Evolutionary conservation across 176 grass and related monocot genomes (phyloP), one percentile per base, ranked within the genome.

Genomic region (Lolium rigidum): DNA sequence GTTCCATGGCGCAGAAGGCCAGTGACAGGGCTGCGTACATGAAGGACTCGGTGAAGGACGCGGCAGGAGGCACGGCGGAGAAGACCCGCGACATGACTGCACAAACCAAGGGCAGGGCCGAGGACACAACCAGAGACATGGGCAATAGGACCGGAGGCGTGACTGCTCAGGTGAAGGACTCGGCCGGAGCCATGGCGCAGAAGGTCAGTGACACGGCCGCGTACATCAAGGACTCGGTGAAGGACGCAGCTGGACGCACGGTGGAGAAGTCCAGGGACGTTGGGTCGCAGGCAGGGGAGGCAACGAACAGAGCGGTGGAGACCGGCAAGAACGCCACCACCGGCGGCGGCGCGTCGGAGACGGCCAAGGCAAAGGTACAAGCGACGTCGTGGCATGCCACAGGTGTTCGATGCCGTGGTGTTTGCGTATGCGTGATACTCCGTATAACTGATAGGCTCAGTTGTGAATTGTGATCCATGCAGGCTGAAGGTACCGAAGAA

Each of bases 311-410:
- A 0, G 70, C 28, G 1, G 28, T 63, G 28, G 84, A n/a, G 14
- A 59, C 61, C 15, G 66, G 38, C 77, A 72, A 77, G 28, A 75
- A 13, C 46, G 69, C 50, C 25, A 50, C 47, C 0, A 57, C 58
- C 48, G 37, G 11, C 8, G 60, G 18, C 2, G 84, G 82, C 26
- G 74, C 31, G 25, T 71, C 41, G 41, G 68, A 12, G 18, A 44
- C 18, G 63, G 6, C 39, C 31, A 81, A 81, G 78, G 26, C 84
- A 21, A 93, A 84, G 84, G 87, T 89, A 87, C 84, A 18, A 11
- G 38, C 26, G 18, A 14, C 16, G 5, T 18, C 24, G 18, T 26
- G 25, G 80, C 68, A 6, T 3, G 43, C 11, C 68, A 16, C 31
- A n/a, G 3, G 41, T 18, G 1, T 9, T 69, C 9, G 15, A 14